Evolutionary conservation across 139 green algal genomes (phyloP).

Genomic region (Chlamydomonas sp.): DNA sequence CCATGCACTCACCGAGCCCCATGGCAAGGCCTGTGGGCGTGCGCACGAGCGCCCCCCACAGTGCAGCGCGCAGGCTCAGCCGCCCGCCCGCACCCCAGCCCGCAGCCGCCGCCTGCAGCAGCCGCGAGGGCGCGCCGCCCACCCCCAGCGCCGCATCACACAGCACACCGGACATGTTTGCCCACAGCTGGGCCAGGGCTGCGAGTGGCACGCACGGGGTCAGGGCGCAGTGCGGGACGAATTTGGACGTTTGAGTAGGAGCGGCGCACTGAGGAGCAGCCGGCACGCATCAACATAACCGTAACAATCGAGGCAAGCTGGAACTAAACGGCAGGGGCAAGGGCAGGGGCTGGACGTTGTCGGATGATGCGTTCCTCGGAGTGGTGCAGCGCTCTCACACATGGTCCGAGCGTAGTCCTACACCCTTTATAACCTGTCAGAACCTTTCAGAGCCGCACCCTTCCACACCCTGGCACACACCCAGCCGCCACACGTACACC

Average conservation of each 20-base stretch:
- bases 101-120: background rate
- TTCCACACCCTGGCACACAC: too few relatives aligned
- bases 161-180: background rate
- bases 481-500: too few relatives aligned
- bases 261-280: too few relatives aligned
- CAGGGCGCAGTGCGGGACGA: background rate
- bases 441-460: too few relatives aligned
- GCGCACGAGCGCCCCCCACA: background rate
- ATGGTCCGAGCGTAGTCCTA: too few relatives aligned
- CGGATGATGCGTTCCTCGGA: too few relatives aligned
- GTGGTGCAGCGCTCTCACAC: too few relatives aligned
- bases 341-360: too few relatives aligned
- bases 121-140: background rate
- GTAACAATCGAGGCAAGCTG: too few relatives aligned
- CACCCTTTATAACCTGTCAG: too few relatives aligned
- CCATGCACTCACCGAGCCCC: background rate
- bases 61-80: background rate
- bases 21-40: background rate
- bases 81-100: background rate
- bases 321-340: too few relatives aligned
- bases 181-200: slow-evolving; percentile 18
- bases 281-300: too few relatives aligned
- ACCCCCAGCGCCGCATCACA: background rate
- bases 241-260: background rate
- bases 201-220: background rate